Percentiles rank a stretch among this genome's conserved stretches.
Evolutionary conservation across 345 rosid genomes (phyloP).

Genomic region (Heritiera littoralis): DNA sequence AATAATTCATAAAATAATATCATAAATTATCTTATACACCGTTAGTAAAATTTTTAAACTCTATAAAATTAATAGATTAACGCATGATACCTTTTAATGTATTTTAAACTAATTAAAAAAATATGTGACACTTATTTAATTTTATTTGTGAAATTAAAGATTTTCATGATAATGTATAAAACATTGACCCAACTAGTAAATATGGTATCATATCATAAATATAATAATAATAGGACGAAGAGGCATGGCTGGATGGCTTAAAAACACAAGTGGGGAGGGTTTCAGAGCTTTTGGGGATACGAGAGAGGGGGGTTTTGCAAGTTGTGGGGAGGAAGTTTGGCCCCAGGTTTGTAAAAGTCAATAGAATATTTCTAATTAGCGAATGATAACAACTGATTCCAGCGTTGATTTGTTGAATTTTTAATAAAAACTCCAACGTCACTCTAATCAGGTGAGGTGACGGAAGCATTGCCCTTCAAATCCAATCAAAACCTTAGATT

Average conservation of each 20-base stretch:
- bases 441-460: constrained; percentile 20
- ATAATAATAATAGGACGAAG: background rate
- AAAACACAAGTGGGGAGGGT: background rate
- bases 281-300: background rate
- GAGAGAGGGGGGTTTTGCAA: background rate
- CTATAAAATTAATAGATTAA: too few relatives aligned
- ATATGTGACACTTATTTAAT: too few relatives aligned
- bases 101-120: too few relatives aligned
- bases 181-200: too few relatives aligned
- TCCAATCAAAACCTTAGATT: background rate
- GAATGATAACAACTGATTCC: constrained; percentile 11
- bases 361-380: constrained; percentile 12
- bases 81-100: too few relatives aligned
- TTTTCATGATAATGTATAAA: too few relatives aligned
- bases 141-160: too few relatives aligned
- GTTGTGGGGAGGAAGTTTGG: background rate
- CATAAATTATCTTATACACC: too few relatives aligned
- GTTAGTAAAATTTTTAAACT: too few relatives aligned
- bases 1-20: too few relatives aligned
- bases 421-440: constrained; percentile 22
- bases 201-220: background rate
- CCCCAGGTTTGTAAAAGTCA: background rate
- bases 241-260: background rate
- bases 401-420: background rate
- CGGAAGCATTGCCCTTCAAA: background rate